These are phyloP conservation scores for Fonsecaea nubica DNA, from an alignment of 2,329 filamentous ascomycete species.

Conservation along the genomic window DNA sequence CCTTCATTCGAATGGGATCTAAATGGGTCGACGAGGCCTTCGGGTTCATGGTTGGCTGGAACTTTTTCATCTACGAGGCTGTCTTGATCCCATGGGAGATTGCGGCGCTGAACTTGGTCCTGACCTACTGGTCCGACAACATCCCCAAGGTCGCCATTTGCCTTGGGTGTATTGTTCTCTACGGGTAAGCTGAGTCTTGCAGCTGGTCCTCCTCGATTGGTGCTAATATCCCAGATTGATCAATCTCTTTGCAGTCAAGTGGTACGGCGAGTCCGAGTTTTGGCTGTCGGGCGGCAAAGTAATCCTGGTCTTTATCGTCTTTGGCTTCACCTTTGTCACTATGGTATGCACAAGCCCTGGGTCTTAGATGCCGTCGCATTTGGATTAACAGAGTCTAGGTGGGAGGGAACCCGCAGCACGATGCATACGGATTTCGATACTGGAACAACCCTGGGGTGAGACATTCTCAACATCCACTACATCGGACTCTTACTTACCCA, in stretches of 20 bases:
- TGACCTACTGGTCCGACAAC: slow-evolving; percentile 49
- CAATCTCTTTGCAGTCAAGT: slow-evolving; percentile 71
- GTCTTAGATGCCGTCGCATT: neutral
- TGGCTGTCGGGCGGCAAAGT: slow-evolving; percentile 73
- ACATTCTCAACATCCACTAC: no score
- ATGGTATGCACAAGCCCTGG: slow-evolving; percentile 62
- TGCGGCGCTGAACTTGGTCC: slow-evolving; percentile 48
- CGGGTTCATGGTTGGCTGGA: slow-evolving; percentile 55
- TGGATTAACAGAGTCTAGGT: slow-evolving; percentile 1
- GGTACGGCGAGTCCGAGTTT: slow-evolving; percentile 72
- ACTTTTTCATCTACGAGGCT: slow-evolving; percentile 54
- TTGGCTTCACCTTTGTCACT: slow-evolving; percentile 79
- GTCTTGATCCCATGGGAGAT: slow-evolving; percentile 49
- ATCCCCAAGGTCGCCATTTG: slow-evolving; percentile 48
- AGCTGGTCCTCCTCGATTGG: neutral
- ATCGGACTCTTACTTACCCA: neutral
- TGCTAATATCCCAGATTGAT: slow-evolving; percentile 53
- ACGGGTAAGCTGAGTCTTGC: slow-evolving; percentile 39
- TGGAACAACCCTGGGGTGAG: slow-evolving; percentile 59
- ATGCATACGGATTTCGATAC: slow-evolving; percentile 73
- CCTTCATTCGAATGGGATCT: slow-evolving; percentile 48
- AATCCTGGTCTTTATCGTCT: slow-evolving; percentile 66
- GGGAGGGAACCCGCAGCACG: slow-evolving; percentile 74
- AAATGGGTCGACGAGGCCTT: slow-evolving; percentile 52
- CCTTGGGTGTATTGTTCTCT: slow-evolving; percentile 49